phyloP scores from a whole-genome alignment of 1,284 basidiomycete species.

The Peniophora sp. region DNA sequence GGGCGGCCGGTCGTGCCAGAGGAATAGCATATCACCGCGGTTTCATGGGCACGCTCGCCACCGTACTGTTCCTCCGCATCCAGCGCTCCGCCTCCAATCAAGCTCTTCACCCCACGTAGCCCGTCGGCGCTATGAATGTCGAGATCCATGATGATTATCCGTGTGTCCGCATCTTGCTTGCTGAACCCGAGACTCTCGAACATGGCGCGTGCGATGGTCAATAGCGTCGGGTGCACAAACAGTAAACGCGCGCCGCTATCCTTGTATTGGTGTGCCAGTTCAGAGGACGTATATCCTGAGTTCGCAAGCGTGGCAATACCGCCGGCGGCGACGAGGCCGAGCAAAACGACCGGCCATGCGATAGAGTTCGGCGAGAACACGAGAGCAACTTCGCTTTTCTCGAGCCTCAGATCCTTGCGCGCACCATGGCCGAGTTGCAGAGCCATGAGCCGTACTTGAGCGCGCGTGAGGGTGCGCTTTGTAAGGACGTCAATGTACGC shows the following conservation, averaged over 20 bases:
- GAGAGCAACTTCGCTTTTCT: conserved; percentile 32
- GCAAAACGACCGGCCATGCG: conserved; percentile 33
- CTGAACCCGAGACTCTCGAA: conserved; percentile 19
- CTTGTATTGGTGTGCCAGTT: conserved; percentile 23
- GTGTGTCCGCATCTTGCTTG: conserved; percentile 17
- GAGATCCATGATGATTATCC: conserved; percentile 20
- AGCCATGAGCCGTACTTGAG: conserved; percentile 43
- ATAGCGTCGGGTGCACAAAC: conserved; percentile 32
- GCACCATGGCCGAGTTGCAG: conserved; percentile 51
- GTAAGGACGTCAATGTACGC: conserved; percentile 66
- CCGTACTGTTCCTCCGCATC: conserved; percentile 21
- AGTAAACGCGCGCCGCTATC: conserved; percentile 33
- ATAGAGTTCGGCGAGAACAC: conserved; percentile 35
- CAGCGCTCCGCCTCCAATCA: conserved; percentile 17
- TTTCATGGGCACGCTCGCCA: conserved; percentile 22
- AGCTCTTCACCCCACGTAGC: conserved; percentile 15
- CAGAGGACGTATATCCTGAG: conserved; percentile 24
- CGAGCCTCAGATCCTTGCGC: conserved; percentile 22
- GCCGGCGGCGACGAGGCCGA: conserved; percentile 27
- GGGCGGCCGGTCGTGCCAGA: conserved; percentile 39
- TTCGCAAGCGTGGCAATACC: conserved; percentile 28
- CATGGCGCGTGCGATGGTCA: conserved; percentile 24
- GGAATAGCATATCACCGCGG: conserved; percentile 39
- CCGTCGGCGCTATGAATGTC: conserved; percentile 6
- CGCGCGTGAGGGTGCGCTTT: conserved; percentile 50